Evolutionary conservation across 139 green algal genomes (phyloP).

Genomic region (Eudorina sp.): DNA sequence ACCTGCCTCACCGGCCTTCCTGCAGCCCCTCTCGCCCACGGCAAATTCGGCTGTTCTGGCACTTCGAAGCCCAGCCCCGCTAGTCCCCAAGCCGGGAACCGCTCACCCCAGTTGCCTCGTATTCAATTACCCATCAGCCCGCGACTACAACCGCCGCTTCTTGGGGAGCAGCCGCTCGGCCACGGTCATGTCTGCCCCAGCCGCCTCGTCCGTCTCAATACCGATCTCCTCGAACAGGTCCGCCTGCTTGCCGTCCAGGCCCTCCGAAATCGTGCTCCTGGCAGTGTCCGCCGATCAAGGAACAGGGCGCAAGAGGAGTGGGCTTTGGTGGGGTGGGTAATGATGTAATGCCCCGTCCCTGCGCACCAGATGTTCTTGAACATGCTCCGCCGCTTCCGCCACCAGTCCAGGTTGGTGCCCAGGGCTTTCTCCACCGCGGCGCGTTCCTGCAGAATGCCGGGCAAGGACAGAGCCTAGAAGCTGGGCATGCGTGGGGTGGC

Average conservation of each 20-base stretch:
- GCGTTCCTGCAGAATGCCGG: too few species aligned
- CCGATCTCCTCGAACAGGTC: conserved; percentile 90
- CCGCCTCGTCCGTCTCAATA: conserved; percentile 83
- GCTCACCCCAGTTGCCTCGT: too few species aligned
- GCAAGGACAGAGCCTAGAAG: too few species aligned
- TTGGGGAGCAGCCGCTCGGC: conserved; percentile 59
- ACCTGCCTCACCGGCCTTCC: too few species aligned
- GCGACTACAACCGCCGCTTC: background rate
- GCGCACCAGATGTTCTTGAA: conserved; percentile 82
- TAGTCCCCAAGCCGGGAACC: too few species aligned
- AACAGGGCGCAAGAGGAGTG: too few species aligned
- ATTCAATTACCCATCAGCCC: too few species aligned
- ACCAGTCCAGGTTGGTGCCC: conserved; percentile 59
- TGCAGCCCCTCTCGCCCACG: too few species aligned
- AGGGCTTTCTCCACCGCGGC: conserved; percentile 65
- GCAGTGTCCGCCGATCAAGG: too few species aligned
- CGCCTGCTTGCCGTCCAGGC: conserved; percentile 80
- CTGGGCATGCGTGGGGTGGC: background rate
- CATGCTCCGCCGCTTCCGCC: conserved; percentile 71
- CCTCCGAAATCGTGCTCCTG: conserved; percentile 78
- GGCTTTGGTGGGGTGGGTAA: too few species aligned
- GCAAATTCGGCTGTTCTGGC: too few species aligned
- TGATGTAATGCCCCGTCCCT: background rate
- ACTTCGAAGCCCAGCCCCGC: too few species aligned
- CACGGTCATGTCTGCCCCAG: conserved; percentile 52